Evolutionary conservation across 345 rosid species (phyloP), one percentile per base, ranked within the genome.

Genomic region (Euphorbia lathyris): DNA sequence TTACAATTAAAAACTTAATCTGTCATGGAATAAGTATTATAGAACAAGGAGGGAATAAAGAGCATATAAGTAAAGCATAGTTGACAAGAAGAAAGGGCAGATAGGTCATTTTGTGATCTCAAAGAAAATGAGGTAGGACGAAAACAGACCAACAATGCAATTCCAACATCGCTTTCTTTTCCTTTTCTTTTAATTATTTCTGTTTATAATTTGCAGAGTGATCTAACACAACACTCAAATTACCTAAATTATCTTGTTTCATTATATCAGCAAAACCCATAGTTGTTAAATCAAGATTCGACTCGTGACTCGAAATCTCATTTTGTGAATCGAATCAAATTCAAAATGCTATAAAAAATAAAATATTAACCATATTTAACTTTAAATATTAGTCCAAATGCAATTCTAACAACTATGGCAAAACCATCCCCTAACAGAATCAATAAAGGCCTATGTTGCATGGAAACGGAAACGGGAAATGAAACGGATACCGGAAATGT

Each of bases 121-220:
- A 47, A 48, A 74, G 77, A 80, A 72, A 76, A 68, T 74, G 64
- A 64, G 57, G 63, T 71, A 72, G 65, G 77, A 70, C 29, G 17
- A n/a, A 40, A 75, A 58, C 74, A 73, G 74, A 74, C 70, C 67
- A 77, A 40, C 76, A 30, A 66, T 59, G 72, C 17, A 61, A 58
- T 43, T 26, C 67, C 48, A 22, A 66, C 43, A 51, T 38, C 63
- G 26, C 51, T 38, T 67, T 71, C 51, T 30, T 63, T 26, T 34
- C 38, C 38, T 34, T 43, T 25, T 7, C 23, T 69, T 42, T 58
- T 17, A 10, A 25, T 55, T 67, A 61, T 58, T 30, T 13, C 55
- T 50, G 1, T 32, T 23, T 42, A 51, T 48, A 51, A 19, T 60
- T 61, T 57, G 22, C 34, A 34, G 14, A 27, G 57, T 48, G 50